Evolutionary conservation across 768 basidiomycete genomes (phyloP), one percentile per base, ranked within the genome.

Genomic region (Boletus huronensis): DNA sequence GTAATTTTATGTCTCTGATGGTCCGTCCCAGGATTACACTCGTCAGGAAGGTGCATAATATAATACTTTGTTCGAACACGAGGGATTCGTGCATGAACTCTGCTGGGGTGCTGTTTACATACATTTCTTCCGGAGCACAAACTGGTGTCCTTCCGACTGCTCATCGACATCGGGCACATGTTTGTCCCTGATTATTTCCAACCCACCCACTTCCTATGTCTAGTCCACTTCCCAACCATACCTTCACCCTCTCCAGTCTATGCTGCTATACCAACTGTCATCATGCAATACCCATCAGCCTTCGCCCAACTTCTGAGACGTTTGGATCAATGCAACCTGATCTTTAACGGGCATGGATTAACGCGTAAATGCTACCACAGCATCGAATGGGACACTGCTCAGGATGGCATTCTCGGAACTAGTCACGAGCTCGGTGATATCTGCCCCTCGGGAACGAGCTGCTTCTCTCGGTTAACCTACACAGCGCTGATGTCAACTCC

Each of bases 231-330:
- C 16, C 26, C 23, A 48, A 28, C 54, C 38, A 56, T n/a, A 47
- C 52, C 40, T 28, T 38, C 35, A 13, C 21, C 41, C 41, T 50
- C 55, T 25, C 53, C 21, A 19, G 32, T 48, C 19, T 44, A 39
- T 51, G 40, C 43, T 23, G 29, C 54, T 34, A 36, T 42, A n/a
- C 50, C 52, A 23, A 54, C 39, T 26, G 34, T 53, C 48, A 48
- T 55, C 54, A 47, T 62, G 50, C 54, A 50, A 21, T 40, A 42
- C 34, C 58, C 50, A 16, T 46, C 54, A 32, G 45, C 16, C 41
- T 46, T 45, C 31, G 21, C 32, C 34, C 65, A 60, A 65, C 64
- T 56, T 62, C 60, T 65, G 54, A 56, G 42, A 31, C 47, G 42
- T 10, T 10, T 21, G 47, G 32, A 62, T 46, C 34, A 57, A 48